A percentile compares a stretch with the other conserved stretches of the same genome.
Conservation (phyloP, 768 basidiomycete genomes). For the Boletus huronensis region DNA sequence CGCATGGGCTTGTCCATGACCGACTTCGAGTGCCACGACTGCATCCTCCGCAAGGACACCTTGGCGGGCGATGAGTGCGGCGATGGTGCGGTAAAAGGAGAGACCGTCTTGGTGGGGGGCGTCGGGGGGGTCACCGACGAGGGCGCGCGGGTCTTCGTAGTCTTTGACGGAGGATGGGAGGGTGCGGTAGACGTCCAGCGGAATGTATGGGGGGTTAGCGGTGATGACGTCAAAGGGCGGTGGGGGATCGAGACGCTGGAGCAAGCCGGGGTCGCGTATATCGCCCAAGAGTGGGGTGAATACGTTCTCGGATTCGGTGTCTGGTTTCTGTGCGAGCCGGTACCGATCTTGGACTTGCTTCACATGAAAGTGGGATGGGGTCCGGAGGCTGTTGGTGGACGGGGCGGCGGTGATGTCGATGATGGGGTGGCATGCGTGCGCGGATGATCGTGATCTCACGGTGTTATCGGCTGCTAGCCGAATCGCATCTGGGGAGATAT, state of each 20-base stretch:
- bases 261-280: constrained; percentile 34
- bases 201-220: constrained; percentile 86
- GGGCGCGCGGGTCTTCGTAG: constrained; percentile 79
- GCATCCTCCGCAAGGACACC: constrained; percentile 52
- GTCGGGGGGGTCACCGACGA: constrained; percentile 65
- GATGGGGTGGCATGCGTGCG: constrained; percentile 8
- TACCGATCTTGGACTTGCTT: background rate
- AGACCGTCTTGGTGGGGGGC: constrained; percentile 46
- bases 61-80: constrained; percentile 49
- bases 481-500: constrained; percentile 61
- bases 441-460: constrained; percentile 5
- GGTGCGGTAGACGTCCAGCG: constrained; percentile 55
- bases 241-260: constrained; percentile 30
- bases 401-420: background rate
- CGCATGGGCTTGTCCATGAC: constrained; percentile 61
- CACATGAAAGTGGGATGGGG: background rate
- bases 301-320: constrained; percentile 15
- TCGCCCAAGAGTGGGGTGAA: constrained; percentile 43
- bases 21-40: constrained; percentile 76
- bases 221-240: constrained; percentile 75
- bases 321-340: background rate
- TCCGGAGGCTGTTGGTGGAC: background rate
- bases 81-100: constrained; percentile 71
- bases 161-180: constrained; percentile 68
- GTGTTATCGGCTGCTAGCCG: constrained; percentile 47